These are phyloP conservation scores for Chlorella sp. DNA, from an alignment of 139 green algal species.

Conservation along the genomic window DNA sequence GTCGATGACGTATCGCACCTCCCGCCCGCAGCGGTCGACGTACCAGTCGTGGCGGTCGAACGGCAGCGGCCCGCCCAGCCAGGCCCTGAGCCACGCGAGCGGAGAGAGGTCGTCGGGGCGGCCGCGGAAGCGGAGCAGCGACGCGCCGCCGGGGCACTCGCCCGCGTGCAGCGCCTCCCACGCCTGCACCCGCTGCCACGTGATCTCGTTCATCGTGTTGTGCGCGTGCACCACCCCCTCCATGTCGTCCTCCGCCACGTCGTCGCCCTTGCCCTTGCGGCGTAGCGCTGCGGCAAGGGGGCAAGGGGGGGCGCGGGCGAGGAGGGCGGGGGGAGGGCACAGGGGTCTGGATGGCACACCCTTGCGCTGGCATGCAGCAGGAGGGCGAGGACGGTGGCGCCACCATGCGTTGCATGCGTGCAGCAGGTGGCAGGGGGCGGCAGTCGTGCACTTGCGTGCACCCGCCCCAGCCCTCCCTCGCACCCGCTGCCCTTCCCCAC, in stretches of 20 bases:
- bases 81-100: constrained; percentile 67
- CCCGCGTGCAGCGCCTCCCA: constrained; percentile 89
- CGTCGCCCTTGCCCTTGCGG: constrained; percentile 94
- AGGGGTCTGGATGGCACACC: background rate
- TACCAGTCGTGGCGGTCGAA: constrained; percentile 97
- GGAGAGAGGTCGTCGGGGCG: constrained; percentile 88
- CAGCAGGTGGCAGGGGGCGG: too few species aligned
- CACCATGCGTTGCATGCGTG: too few species aligned
- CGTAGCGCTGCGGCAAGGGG: constrained; percentile 64
- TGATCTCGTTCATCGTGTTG: constrained; percentile 93
- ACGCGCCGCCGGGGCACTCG: constrained; percentile 64
- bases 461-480: background rate
- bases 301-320: too few species aligned
- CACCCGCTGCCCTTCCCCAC: background rate
- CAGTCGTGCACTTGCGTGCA: too few species aligned
- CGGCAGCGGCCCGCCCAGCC: constrained; percentile 67
- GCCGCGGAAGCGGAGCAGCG: constrained; percentile 83
- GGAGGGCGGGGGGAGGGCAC: background rate
- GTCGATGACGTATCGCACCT: constrained; percentile 96
- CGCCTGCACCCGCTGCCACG: constrained; percentile 76
- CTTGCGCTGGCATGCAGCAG: background rate
- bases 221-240: constrained; percentile 78
- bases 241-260: constrained; percentile 91
- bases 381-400: background rate
- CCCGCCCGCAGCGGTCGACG: constrained; percentile 81